Evolutionary conservation across 2,329 filamentous ascomycete genomes (phyloP), one percentile per base, ranked within the genome.

Genomic region (Alternaria metachromatica): DNA sequence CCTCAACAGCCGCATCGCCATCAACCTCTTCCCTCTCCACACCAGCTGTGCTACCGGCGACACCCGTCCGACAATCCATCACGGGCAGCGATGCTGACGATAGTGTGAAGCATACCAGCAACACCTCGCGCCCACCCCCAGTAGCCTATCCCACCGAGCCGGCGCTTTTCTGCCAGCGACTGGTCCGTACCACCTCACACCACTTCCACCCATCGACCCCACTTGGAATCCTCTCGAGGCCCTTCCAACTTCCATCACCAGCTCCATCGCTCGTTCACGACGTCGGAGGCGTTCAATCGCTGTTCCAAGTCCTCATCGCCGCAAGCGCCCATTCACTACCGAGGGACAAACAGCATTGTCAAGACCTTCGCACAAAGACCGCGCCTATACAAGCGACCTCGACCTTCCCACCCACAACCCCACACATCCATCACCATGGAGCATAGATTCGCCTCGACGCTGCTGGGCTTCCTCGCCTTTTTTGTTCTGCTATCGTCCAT

Each of bases 201-300:
- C 62, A 69, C 60, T 46, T 41, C 53, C 33, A 44, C 56, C 30
- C 46, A 48, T 53, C 58, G 20, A 62, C 63, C 60, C 50, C 57
- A 50, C 63, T 55, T n/a, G 30, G n/a, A 37, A 48, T 6, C 43
- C 43, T 15, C 26, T 37, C 57, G 44, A 64, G 26, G 33, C 33
- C 46, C 54, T n/a, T 33, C 26, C 53, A 25, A 15, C 9, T 23
- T 30, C 15, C 48, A 18, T 43, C 50, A n/a, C 55, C 30, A 46
- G 56, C 45, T 54, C 23, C 61, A 60, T 58, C 58, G 45, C 56
- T 57, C 62, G 43, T 53, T 49, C 51, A 66, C 67, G 53, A 58
- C 55, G 46, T 53, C 58, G 69, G 68, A 67, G 62, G 70, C 71
- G 66, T 74, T 72, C 62, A 72, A 58, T 74, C 72, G 69, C 72